A percentile compares a stretch with the other conserved stretches of the same genome.
Conservation (phyloP, 2,329 filamentous ascomycete genomes). For the Pseudogymnoascus sp. region DNA sequence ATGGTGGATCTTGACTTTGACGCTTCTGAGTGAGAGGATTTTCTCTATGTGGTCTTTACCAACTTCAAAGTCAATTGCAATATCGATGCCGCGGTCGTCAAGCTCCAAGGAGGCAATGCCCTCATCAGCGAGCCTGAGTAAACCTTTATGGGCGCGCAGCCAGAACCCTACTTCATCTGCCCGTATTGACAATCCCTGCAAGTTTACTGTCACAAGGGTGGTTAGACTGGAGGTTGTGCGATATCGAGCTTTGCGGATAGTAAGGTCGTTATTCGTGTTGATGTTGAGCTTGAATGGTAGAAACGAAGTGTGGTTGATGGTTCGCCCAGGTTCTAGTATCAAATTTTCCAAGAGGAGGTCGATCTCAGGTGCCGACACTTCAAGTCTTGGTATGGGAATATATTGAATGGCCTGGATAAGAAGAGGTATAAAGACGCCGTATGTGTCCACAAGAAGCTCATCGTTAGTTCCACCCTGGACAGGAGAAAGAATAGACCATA, state of each 20-base stretch:
- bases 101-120: conserved; percentile 81
- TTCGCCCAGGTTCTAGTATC: conserved; percentile 78
- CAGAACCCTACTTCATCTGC: conserved; percentile 88
- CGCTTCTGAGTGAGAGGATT: conserved; percentile 67
- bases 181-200: conserved; percentile 75
- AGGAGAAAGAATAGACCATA: conserved; percentile 64
- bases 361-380: conserved; percentile 73
- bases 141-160: conserved; percentile 68
- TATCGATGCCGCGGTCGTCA: conserved; percentile 79
- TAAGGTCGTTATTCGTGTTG: conserved; percentile 77
- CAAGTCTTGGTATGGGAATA: conserved; percentile 83
- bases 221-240: conserved; percentile 57
- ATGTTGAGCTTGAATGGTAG: conserved; percentile 76
- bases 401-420: conserved; percentile 73
- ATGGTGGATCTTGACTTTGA: conserved; percentile 78
- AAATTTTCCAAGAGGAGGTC: conserved; percentile 86
- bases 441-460: conserved; percentile 65
- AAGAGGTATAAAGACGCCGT: conserved; percentile 74
- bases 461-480: conserved; percentile 55
- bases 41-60: conserved; percentile 71
- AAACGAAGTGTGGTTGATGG: conserved; percentile 80
- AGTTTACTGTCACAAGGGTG: conserved; percentile 66
- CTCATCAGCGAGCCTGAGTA: conserved; percentile 69
- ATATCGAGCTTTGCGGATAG: conserved; percentile 71
- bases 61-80: conserved; percentile 78